Evolutionary conservation across 371 early-diverging fungal genomes (phyloP), one percentile per base, ranked within the genome.

Genomic region (Modicella reniformis): DNA sequence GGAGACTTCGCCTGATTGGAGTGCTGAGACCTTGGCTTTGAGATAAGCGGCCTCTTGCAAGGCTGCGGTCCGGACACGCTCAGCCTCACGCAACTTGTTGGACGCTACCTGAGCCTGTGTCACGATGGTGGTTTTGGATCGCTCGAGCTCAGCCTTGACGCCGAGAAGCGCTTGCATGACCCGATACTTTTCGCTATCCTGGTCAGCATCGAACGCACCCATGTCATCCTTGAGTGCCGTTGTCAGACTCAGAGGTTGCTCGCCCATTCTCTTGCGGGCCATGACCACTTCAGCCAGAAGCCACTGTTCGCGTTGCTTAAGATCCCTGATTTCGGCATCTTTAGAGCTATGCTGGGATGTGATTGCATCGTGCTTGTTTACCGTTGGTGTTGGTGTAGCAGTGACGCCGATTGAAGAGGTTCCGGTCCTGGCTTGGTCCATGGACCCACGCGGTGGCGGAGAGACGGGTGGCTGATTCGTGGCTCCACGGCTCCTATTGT

Each of bases 21-120:
- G 82, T 13, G 73, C 85, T 58, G 40, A 75, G 51, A 63, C 79
- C 80, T 88, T 88, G 25, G 84, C 82, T 56, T 87, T 87, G 61
- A 87, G 81, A 32, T 88, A 88, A 6, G 85, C 88, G n/a, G 88
- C 85, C 59, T 88, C 88, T 61, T 88, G 87, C 15, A 88, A 67
- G 0, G 88, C 88, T 28, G 86, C 84, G 0, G 85, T 84, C 9
- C 87, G 80, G 65, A 86, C 75, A 15, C 84, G 80, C 56, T 88
- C 88, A 6, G 87, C 85, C 30, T 87, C 85, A 4, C 63, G 58
- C 8, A 87, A 74, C 50, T 84, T 84, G 57, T 84, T 81, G 12
- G 87, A 86, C 34, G 87, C 84, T 2, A 64, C 55, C 52, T 79
- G 79, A 2, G 79, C 79, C 32, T 79, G 79, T 0, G 79, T 79